These are phyloP conservation scores for Fraxinus cuspidata DNA, from an alignment of 257 asterid species.

Conservation along the genomic window DNA sequence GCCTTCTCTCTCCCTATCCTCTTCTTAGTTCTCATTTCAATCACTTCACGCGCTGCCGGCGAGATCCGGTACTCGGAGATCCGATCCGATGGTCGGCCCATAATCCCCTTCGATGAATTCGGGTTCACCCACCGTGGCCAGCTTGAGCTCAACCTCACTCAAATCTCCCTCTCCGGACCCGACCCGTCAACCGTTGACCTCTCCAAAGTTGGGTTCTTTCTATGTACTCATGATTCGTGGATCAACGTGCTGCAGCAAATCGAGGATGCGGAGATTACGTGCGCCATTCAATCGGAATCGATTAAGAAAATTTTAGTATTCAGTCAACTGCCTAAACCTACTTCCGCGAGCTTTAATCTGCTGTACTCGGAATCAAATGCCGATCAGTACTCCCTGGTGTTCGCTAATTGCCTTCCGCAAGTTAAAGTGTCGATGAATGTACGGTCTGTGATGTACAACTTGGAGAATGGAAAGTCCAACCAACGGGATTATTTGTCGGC, in stretches of 20 bases:
- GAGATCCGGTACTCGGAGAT: conserved; percentile 64
- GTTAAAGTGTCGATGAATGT: conserved; percentile 64
- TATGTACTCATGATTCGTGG: conserved; percentile 78
- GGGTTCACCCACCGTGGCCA: conserved; percentile 88
- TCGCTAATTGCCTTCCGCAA: conserved; percentile 67
- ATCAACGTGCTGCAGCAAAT: conserved; percentile 65
- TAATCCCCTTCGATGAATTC: conserved; percentile 80
- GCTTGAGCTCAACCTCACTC: conserved; percentile 63
- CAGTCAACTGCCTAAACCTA: conserved; percentile 43
- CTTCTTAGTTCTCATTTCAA: conserved; percentile 38
- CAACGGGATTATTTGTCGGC: conserved; percentile 75
- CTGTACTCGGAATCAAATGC: conserved; percentile 49
- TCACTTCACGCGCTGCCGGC: conserved; percentile 38
- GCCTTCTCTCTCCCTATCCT: conserved; percentile 28
- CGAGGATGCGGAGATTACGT: conserved; percentile 68
- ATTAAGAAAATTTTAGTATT: conserved; percentile 52
- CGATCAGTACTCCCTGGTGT: conserved; percentile 77
- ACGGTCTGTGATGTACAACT: conserved; percentile 68
- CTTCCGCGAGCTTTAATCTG: conserved; percentile 32
- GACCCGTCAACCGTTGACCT: conserved; percentile 44
- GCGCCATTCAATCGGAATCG: conserved; percentile 57
- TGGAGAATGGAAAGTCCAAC: conserved; percentile 53
- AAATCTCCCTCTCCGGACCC: conserved; percentile 41
- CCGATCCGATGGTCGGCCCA: conserved; percentile 63
- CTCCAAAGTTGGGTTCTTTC: conserved; percentile 72